Percentiles rank a stretch among this genome's conserved stretches.
phyloP scores from a whole-genome alignment of 768 basidiomycete species.

The Russula earlei region DNA sequence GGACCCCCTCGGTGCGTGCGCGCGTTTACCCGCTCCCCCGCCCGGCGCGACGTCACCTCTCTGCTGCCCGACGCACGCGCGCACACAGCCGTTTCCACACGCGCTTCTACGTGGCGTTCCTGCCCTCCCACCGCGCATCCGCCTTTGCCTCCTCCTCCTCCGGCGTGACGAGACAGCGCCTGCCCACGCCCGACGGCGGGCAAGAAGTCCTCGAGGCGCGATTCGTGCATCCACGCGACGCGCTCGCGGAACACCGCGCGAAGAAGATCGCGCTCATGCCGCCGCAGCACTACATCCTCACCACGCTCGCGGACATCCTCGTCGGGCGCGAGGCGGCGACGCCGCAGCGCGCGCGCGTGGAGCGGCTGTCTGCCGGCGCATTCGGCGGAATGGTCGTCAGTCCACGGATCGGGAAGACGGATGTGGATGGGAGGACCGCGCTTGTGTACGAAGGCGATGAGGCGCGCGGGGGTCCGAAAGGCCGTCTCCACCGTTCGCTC shows the following conservation, averaged over 20 bases:
- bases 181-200: constrained; percentile 62
- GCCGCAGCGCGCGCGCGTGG: constrained; percentile 39
- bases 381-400: constrained; percentile 59
- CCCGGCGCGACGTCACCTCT: too few relatives aligned
- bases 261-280: constrained; percentile 56
- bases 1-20: constrained; percentile 39
- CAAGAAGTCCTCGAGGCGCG: constrained; percentile 60
- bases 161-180: constrained; percentile 44
- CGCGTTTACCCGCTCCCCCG: too few relatives aligned
- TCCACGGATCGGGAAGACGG: constrained; percentile 35
- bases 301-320: constrained; percentile 49
- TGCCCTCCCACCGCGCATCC: constrained; percentile 34
- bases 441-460: constrained; percentile 68
- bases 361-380: constrained; percentile 38
- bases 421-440: constrained; percentile 34
- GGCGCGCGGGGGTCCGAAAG: constrained; percentile 47
- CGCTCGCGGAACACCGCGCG: constrained; percentile 42
- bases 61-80: background rate
- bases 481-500: constrained; percentile 49
- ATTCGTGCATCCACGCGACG: constrained; percentile 49
- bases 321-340: constrained; percentile 32
- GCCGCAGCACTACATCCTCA: constrained; percentile 63
- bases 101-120: constrained; percentile 59
- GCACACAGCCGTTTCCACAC: constrained; percentile 57
- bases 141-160: constrained; percentile 45